Base-by-base conservation (phyloP, 306 rosid species). In the Acmispon strigosus region DNA sequence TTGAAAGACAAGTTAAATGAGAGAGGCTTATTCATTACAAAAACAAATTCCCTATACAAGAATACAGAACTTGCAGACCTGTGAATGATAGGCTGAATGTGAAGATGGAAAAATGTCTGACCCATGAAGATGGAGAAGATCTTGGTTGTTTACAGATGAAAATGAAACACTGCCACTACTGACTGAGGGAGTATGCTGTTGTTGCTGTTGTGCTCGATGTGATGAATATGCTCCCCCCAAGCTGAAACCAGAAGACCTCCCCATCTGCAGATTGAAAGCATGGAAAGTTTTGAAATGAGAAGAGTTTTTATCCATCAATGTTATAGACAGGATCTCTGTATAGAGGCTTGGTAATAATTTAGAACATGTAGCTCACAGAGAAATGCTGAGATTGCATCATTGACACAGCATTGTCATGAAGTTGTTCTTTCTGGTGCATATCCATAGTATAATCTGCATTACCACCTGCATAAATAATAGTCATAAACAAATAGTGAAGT, bases 391-490 rank as follows among this genome's bases (percentile, higher is more conserved):
- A 84, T 79, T 94, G 99, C 95, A 94, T 87, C 92, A 94, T 89
- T 8, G 97, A 81, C 79, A 87, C 75, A 8, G 95, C 63, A 75
- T 82, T 94, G 73, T 94, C 99, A 62, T 89, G 99, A 65, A 87
- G 95, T 78, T 94, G 98, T 34, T 94, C 99, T 83, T 89, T 94
- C 86, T 91, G 98, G 83, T 93, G 96, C 91, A 94, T 89, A 76
- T 94, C 96, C 91, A 94, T 86, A 1, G 83, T 70, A 85, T 78
- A 91, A 78, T 91, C 99, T 70, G 91, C 81, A 82, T 79, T 85
- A 76, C 86, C 96, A 82, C 97, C 97, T 89, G 87, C 66, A 65
- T 45, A 78, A 44, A 70, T 75, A 75, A 60, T 32, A 64, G 70
- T 81, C 74, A 88, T 74, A 49, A 84, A 65, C 45, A 77, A 70